phyloP scores from a whole-genome alignment of 2,329 filamentous ascomycete species.

The Nothophoma quercina region DNA sequence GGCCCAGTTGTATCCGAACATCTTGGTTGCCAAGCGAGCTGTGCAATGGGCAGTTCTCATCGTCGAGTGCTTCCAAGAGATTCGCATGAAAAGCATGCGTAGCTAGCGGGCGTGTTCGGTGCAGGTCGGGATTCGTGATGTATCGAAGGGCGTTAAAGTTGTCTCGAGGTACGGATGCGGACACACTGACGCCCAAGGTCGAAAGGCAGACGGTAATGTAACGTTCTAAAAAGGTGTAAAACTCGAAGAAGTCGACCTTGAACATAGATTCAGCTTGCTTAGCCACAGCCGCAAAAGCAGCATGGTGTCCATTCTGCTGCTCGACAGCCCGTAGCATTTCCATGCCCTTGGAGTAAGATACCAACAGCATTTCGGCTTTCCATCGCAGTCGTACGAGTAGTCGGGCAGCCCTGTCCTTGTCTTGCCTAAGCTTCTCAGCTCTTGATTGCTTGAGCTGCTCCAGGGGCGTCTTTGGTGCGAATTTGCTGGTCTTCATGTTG shows the following conservation, averaged over 20 bases:
- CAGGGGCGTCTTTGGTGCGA: constrained; percentile 40
- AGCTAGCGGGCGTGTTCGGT: constrained; percentile 29
- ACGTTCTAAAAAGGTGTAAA: constrained; percentile 75
- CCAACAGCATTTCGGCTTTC: constrained; percentile 46
- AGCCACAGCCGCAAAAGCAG: constrained; percentile 21
- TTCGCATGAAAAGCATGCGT: constrained; percentile 73
- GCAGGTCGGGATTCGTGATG: constrained; percentile 39
- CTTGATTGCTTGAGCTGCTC: constrained; percentile 35
- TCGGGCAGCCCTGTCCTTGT: constrained; percentile 38
- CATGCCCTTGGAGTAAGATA: constrained; percentile 39
- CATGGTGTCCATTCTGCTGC: constrained; percentile 22
- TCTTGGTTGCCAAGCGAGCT: constrained; percentile 62
- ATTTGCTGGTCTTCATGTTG: constrained; percentile 39
- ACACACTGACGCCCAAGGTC: constrained; percentile 66
- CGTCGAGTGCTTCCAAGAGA: constrained; percentile 68
- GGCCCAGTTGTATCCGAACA: constrained; percentile 65
- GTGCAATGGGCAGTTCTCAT: constrained; percentile 65
- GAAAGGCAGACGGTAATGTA: constrained; percentile 72
- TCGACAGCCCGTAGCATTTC: constrained; percentile 32
- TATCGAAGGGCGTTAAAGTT: constrained; percentile 44
- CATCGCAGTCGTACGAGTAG: constrained; percentile 42
- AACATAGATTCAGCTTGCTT: constrained; percentile 64
- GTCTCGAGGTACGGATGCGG: constrained; percentile 23
- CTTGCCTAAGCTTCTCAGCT: constrained; percentile 37
- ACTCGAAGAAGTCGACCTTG: constrained; percentile 80